phyloP scores from a whole-genome alignment of 1,284 basidiomycete species.

The Xerocomus minutiporus region DNA sequence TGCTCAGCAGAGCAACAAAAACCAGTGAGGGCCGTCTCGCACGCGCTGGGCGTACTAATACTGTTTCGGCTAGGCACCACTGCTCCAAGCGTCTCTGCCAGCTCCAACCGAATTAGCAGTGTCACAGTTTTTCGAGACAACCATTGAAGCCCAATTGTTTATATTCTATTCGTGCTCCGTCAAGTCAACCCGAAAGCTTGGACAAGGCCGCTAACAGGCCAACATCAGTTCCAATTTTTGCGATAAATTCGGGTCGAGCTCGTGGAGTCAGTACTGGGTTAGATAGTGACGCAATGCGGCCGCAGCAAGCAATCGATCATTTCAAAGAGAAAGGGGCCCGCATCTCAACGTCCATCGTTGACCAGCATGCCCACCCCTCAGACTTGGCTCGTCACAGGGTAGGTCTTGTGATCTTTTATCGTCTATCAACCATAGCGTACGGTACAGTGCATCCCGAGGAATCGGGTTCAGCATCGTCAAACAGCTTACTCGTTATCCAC shows the following conservation, averaged over 20 bases:
- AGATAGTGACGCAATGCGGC: background rate
- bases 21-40: too few relatives aligned
- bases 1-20: too few relatives aligned
- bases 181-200: too few relatives aligned
- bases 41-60: too few relatives aligned
- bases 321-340: background rate
- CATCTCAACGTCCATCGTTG: background rate
- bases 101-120: too few relatives aligned
- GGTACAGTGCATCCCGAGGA: slow-evolving; percentile 26
- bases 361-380: background rate
- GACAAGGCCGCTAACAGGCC: too few relatives aligned
- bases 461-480: slow-evolving; percentile 29
- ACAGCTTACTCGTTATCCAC: slow-evolving; percentile 19
- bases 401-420: background rate
- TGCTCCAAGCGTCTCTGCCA: too few relatives aligned
- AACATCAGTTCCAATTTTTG: background rate
- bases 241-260: background rate
- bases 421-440: background rate
- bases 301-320: background rate
- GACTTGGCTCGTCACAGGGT: slow-evolving; percentile 12
- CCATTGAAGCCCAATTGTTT: too few relatives aligned
- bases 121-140: too few relatives aligned
- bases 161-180: too few relatives aligned
- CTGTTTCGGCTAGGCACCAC: too few relatives aligned
- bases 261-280: too few relatives aligned